Conservation (phyloP, 2,329 filamentous ascomycete species). For the Sporothrix euskadiensis region DNA sequence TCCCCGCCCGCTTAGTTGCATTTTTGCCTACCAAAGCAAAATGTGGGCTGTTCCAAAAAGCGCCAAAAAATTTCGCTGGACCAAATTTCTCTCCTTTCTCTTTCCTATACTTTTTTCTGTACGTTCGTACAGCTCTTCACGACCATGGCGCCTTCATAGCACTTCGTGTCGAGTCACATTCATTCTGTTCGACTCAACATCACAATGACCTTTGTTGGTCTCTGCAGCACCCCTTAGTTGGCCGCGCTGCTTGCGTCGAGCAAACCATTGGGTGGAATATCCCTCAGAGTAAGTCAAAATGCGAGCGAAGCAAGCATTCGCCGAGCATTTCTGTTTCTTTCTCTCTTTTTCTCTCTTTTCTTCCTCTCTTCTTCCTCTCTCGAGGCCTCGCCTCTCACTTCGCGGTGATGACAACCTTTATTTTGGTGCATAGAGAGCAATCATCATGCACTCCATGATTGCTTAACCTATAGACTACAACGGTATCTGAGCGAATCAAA, state of each 20-base stretch:
- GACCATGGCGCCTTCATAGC: conserved; percentile 9
- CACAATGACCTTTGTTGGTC: not conserved
- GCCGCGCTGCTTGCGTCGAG: conserved; percentile 24
- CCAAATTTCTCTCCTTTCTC: not conserved
- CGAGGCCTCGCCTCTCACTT: conserved; percentile 28
- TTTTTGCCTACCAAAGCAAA: not conserved
- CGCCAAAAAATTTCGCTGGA: conserved; percentile 4
- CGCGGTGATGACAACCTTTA: conserved; percentile 63
- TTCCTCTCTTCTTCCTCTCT: no score
- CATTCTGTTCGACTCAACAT: not conserved
- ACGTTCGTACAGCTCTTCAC: not conserved
- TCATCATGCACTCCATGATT: conserved; percentile 62
- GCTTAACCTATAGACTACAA: conserved; percentile 83
- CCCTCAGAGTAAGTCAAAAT: conserved; percentile 34
- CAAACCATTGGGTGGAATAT: conserved; percentile 34
- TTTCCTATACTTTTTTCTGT: not conserved
- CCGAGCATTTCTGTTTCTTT: not conserved
- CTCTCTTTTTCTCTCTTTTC: not conserved
- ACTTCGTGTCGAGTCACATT: not conserved
- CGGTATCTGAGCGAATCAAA: conserved; percentile 79
- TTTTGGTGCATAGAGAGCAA: conserved; percentile 59
- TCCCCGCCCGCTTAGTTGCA: not conserved
- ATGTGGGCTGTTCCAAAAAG: conserved; percentile 8
- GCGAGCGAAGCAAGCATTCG: no score
- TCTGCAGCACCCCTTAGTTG: conserved; percentile 27